Evolutionary conservation across 2,329 filamentous ascomycete species (phyloP).

Genomic region (Domatiomyces catenatus): DNA sequence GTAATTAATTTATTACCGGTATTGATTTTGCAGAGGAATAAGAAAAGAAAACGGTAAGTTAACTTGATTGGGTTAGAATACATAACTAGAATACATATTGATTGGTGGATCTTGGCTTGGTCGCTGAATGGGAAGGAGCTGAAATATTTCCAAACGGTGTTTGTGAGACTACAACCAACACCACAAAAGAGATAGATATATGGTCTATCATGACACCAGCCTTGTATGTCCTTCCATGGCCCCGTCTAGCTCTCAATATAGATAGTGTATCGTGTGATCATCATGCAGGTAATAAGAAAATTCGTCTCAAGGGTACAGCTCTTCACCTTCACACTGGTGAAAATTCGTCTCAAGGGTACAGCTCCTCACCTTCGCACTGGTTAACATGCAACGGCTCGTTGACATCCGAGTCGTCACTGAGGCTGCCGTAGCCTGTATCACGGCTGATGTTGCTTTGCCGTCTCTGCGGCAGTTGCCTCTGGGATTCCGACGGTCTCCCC

Average conservation of each 20-base stretch:
- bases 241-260: not conserved
- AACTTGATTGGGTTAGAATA: too few relatives aligned
- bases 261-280: not conserved
- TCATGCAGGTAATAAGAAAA: not conserved
- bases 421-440: constrained; percentile 27
- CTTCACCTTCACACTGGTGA: not conserved
- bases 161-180: too few relatives aligned
- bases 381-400: not conserved
- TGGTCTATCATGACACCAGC: not conserved
- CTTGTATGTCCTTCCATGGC: not conserved
- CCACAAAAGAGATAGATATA: not conserved
- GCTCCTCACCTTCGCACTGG: not conserved
- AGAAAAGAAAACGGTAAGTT: too few relatives aligned
- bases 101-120: not conserved
- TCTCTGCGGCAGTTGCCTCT: constrained; percentile 2
- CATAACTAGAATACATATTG: not conserved
- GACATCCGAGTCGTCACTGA: not conserved
- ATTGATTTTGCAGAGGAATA: too few relatives aligned
- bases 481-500: not conserved
- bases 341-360: not conserved
- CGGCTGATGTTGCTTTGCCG: constrained; percentile 23
- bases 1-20: not conserved
- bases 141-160: not conserved
- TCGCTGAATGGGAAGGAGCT: not conserved
- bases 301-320: not conserved